Conservation (phyloP, 345 rosid species). For the Murraya paniculata region DNA sequence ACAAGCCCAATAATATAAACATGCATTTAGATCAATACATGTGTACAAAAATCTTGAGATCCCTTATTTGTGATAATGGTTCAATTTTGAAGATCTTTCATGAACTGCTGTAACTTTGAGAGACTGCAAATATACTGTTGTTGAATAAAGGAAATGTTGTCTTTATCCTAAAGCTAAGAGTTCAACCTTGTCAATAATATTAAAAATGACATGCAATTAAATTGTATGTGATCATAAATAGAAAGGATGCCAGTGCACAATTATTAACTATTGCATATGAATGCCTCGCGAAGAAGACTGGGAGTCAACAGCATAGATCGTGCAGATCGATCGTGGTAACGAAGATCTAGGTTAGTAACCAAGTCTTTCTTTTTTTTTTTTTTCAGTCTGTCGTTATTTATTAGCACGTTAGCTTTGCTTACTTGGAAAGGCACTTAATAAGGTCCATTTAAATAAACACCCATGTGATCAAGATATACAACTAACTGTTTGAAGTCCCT, state of each 20-base stretch:
- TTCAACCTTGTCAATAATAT: no score
- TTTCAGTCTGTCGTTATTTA: conserved; percentile 30
- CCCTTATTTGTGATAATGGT: background rate
- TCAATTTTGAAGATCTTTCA: background rate
- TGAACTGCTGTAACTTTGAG: background rate
- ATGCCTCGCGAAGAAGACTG: background rate
- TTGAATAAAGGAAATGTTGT: no score
- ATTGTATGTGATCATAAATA: no score
- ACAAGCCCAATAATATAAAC: background rate
- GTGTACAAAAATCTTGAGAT: background rate
- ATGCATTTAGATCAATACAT: background rate
- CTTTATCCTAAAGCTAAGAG: no score
- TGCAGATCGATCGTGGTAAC: no score
- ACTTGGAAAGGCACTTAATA: conserved; percentile 30
- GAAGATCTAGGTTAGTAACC: no score
- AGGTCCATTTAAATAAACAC: background rate
- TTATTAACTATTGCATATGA: no score
- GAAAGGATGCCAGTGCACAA: no score
- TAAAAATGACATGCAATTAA: no score
- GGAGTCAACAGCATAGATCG: background rate
- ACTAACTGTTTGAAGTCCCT: background rate
- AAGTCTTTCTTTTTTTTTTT: background rate
- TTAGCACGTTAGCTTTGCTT: conserved; percentile 54
- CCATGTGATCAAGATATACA: background rate
- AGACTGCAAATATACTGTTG: background rate